Conservation (phyloP, 2,329 filamentous ascomycete genomes). For the Biscogniauxia sp. region DNA sequence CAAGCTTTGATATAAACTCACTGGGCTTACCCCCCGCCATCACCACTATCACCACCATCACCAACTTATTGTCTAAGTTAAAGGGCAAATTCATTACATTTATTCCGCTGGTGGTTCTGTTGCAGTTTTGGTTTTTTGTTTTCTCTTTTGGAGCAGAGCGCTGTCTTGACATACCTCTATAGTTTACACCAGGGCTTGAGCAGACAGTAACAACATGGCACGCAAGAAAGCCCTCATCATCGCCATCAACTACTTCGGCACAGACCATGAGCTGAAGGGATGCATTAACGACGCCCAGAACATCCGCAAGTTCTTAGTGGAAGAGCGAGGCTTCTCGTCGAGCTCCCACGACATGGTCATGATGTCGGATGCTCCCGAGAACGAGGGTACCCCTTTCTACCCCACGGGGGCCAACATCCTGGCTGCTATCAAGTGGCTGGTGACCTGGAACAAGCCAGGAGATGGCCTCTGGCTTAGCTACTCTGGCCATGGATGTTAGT, state of each 20-base stretch:
- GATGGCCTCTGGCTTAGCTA: constrained; percentile 57
- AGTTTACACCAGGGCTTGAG: not conserved
- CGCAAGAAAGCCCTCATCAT: constrained; percentile 36
- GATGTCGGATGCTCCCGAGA: constrained; percentile 33
- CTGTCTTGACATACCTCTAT: too few species aligned
- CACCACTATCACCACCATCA: too few species aligned
- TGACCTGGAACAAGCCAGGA: constrained; percentile 45
- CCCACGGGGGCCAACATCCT: constrained; percentile 35
- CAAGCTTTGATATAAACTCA: not conserved
- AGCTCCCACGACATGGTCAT: constrained; percentile 35
- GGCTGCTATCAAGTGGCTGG: constrained; percentile 57
- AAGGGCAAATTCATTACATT: not conserved
- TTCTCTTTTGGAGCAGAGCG: too few species aligned
- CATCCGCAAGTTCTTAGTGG: constrained; percentile 36
- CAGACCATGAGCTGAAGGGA: constrained; percentile 21
- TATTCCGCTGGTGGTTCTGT: too few species aligned
- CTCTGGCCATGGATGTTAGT: constrained; percentile 52
- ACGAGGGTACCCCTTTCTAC: constrained; percentile 33
- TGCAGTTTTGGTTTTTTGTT: too few species aligned
- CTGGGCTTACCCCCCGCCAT: too few species aligned
- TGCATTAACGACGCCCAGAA: constrained; percentile 36
- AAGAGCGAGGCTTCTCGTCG: constrained; percentile 36
- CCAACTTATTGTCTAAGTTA: not conserved
- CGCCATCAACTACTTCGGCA: constrained; percentile 25
- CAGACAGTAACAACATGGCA: constrained; percentile 16